A percentile compares a stretch with the other conserved stretches of the same genome.
These are phyloP conservation scores for Adansonia gregorii DNA, from an alignment of 441 rosid genomes.

Conservation along the genomic window DNA sequence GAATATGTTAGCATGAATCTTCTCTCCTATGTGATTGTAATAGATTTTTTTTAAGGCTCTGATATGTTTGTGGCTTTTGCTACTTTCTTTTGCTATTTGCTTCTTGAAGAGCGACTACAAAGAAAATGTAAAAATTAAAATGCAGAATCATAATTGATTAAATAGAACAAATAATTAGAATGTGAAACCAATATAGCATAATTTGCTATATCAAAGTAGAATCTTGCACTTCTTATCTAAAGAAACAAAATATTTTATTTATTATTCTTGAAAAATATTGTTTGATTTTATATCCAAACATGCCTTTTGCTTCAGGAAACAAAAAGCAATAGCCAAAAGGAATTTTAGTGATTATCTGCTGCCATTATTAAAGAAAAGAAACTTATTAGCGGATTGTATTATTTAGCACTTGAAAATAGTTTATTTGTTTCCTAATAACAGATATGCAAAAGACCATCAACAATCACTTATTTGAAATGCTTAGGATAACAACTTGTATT, in stretches of 20 bases:
- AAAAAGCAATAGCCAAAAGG: not conserved
- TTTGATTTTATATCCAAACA: not conserved
- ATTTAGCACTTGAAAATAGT: not conserved
- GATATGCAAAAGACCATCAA: not conserved
- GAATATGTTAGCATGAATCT: not conserved
- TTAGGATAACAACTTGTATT: not conserved
- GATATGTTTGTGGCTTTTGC: constrained; percentile 1
- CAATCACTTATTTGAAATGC: not conserved
- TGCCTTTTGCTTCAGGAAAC: not conserved
- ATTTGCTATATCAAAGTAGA: not conserved
- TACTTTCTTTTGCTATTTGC: constrained; percentile 7
- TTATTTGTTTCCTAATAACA: constrained; percentile 5
- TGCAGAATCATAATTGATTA: not conserved
- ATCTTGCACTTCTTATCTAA: constrained; percentile 12
- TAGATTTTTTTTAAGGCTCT: not conserved
- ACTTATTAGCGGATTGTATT: not conserved
- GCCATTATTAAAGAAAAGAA: not conserved
- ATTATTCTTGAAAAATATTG: not conserved
- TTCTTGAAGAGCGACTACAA: not conserved
- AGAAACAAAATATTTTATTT: not conserved
- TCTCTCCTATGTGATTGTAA: not conserved
- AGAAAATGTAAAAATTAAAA: not conserved
- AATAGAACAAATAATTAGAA: not conserved
- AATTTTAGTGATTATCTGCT: not conserved
- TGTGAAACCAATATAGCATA: not conserved